A percentile compares a stretch with the other conserved stretches of the same genome.
These are phyloP conservation scores for Serpula lacrymans DNA, from an alignment of 768 basidiomycete genomes.

Conservation along the genomic window DNA sequence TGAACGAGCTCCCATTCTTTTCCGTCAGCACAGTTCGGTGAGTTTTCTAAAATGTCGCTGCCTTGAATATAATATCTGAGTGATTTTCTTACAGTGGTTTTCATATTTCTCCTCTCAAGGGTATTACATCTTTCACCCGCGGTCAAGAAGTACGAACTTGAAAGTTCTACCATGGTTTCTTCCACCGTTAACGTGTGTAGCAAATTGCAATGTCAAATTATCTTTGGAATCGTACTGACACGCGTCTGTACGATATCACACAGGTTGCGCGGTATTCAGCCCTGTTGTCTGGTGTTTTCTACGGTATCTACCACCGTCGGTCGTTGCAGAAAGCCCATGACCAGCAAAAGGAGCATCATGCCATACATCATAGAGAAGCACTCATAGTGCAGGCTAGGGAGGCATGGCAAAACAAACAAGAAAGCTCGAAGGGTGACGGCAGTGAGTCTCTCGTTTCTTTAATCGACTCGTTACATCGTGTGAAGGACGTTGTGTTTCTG, in stretches of 20 bases:
- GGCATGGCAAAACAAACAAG: slow-evolving; percentile 82
- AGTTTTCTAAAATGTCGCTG: background rate
- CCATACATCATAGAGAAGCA: slow-evolving; percentile 68
- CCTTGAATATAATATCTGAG: background rate
- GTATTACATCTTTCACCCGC: slow-evolving; percentile 5
- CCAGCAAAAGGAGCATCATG: slow-evolving; percentile 69
- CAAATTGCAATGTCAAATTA: background rate
- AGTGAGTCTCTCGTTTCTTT: slow-evolving; percentile 42
- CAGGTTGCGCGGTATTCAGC: slow-evolving; percentile 96
- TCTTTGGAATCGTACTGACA: no score
- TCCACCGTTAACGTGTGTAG: slow-evolving; percentile 72
- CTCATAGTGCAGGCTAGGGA: slow-evolving; percentile 85
- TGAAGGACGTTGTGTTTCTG: background rate
- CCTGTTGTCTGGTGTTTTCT: slow-evolving; percentile 79
- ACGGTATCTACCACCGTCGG: slow-evolving; percentile 90
- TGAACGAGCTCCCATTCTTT: no score
- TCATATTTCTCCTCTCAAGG: slow-evolving; percentile 14
- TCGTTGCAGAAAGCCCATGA: slow-evolving; percentile 83
- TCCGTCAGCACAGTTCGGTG: no score
- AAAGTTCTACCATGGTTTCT: slow-evolving; percentile 52
- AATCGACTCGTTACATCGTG: no score
- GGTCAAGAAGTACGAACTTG: slow-evolving; percentile 16
- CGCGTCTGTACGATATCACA: no score
- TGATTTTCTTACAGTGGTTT: slow-evolving; percentile 11
- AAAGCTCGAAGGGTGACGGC: slow-evolving; percentile 45